Percentiles rank a stretch among this genome's conserved stretches.
Evolutionary conservation across 1,284 basidiomycete genomes (phyloP).

Genomic region (Malassezia furfur): DNA sequence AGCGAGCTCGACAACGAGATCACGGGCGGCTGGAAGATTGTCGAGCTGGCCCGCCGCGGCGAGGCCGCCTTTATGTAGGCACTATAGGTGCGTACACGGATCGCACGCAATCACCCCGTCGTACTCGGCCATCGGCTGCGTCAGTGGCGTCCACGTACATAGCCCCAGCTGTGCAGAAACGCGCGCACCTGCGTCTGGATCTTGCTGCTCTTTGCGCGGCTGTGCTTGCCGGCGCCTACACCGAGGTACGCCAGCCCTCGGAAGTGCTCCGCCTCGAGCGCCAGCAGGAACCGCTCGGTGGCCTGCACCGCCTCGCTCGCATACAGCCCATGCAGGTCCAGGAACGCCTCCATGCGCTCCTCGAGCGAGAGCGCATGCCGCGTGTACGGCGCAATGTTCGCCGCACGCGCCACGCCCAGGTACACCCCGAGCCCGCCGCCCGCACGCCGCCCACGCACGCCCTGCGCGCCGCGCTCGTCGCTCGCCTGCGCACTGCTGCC

Average conservation of each 20-base stretch:
- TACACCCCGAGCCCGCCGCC: conserved; percentile 60
- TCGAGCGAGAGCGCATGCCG: conserved; percentile 58
- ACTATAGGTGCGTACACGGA: conserved; percentile 59
- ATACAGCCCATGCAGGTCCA: conserved; percentile 57
- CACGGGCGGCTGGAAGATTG: conserved; percentile 95
- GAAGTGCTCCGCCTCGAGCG: conserved; percentile 73
- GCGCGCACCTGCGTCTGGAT: conserved; percentile 74
- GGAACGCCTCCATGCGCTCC: conserved; percentile 58
- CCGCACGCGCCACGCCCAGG: conserved; percentile 31
- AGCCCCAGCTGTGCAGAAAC: conserved; percentile 74
- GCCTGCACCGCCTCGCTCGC: conserved; percentile 83
- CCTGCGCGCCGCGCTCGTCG: conserved; percentile 70
- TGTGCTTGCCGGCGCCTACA: conserved; percentile 88
- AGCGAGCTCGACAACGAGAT: conserved; percentile 58
- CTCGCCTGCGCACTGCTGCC: conserved; percentile 50
- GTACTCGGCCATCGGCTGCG: conserved; percentile 87
- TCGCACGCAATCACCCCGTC: conserved; percentile 84
- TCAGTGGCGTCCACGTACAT: conserved; percentile 10
- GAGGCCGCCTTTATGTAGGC: conserved; percentile 19
- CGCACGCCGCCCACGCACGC: conserved; percentile 63
- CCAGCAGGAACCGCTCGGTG: conserved; percentile 70
- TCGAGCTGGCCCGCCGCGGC: conserved; percentile 60
- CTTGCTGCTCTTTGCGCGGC: conserved; percentile 64
- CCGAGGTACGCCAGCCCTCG: conserved; percentile 64
- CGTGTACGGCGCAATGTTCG: conserved; percentile 62